phyloP scores from a whole-genome alignment of 2,329 filamentous ascomycete genomes.

The Hymenoscyphus fructigenus region DNA sequence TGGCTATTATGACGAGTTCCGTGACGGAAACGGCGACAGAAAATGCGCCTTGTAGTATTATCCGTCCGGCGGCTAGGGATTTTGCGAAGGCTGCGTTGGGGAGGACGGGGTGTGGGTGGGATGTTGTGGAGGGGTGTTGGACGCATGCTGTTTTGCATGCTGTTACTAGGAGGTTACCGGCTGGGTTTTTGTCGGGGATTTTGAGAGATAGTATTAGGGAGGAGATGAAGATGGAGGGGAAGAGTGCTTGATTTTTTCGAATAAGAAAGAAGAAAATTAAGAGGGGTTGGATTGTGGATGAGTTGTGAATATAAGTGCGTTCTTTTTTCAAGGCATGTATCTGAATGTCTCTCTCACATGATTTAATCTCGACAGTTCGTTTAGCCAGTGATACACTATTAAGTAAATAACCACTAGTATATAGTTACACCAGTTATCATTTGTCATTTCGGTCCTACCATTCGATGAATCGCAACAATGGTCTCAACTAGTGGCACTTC shows the following conservation, averaged over 20 bases:
- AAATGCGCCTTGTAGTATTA: constrained; percentile 27
- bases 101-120: constrained; percentile 38
- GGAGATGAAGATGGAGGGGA: constrained; percentile 17
- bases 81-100: constrained; percentile 38
- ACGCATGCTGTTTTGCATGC: constrained; percentile 12
- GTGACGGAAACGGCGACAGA: constrained; percentile 31
- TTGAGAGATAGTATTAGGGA: constrained; percentile 12
- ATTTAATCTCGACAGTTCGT: too few species aligned
- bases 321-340: too few species aligned
- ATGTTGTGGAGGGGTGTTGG: constrained; percentile 19
- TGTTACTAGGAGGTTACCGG: constrained; percentile 10
- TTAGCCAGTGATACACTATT: too few species aligned
- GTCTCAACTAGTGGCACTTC: too few species aligned
- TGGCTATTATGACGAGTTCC: constrained; percentile 39
- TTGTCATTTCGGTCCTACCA: too few species aligned
- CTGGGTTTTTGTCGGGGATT: constrained; percentile 9
- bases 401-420: too few species aligned
- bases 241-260: constrained; percentile 7
- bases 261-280: background rate
- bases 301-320: background rate
- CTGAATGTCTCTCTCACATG: too few species aligned
- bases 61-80: constrained; percentile 33
- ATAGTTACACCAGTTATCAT: too few species aligned
- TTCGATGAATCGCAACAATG: too few species aligned
- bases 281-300: too few species aligned